Percentiles rank a stretch among this genome's conserved stretches.
phyloP scores from a whole-genome alignment of 2,329 filamentous ascomycete genomes.

The Xylaria sp. region DNA sequence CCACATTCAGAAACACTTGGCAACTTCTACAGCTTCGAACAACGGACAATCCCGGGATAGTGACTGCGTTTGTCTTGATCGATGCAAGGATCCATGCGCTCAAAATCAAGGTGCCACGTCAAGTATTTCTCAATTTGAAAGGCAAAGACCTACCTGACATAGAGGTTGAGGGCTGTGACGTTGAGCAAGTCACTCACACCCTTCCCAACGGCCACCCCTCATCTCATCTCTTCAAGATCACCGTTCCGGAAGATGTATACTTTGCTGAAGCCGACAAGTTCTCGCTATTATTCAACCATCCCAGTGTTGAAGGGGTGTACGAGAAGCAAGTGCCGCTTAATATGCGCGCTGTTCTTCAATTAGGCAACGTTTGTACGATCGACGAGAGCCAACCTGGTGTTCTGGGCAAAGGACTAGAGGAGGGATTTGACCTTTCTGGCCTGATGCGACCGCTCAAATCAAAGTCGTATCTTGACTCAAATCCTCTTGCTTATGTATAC shows the following conservation, averaged over 20 bases:
- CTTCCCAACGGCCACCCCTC: slow-evolving; percentile 95
- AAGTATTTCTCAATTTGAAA: slow-evolving; percentile 92
- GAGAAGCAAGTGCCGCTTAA: slow-evolving; percentile 92
- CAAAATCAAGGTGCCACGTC: slow-evolving; percentile 88
- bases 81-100: slow-evolving; percentile 90
- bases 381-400: slow-evolving; percentile 91
- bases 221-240: slow-evolving; percentile 92
- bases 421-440: slow-evolving; percentile 87
- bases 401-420: slow-evolving; percentile 89
- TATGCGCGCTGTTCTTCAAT: slow-evolving; percentile 84
- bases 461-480: slow-evolving; percentile 77
- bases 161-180: slow-evolving; percentile 83
- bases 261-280: slow-evolving; percentile 87
- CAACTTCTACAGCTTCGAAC: slow-evolving; percentile 88
- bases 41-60: slow-evolving; percentile 85
- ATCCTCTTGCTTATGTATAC: slow-evolving; percentile 84
- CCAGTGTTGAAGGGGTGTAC: slow-evolving; percentile 96
- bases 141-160: slow-evolving; percentile 88
- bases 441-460: slow-evolving; percentile 75
- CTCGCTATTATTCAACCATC: slow-evolving; percentile 84
- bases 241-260: slow-evolving; percentile 88
- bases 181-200: slow-evolving; percentile 93
- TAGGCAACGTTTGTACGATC: slow-evolving; percentile 93
- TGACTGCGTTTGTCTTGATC: slow-evolving; percentile 90
- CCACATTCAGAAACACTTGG: slow-evolving; percentile 93